Base-by-base conservation (phyloP, 2,329 filamentous ascomycete species). In the Metarhizium guizhouense region DNA sequence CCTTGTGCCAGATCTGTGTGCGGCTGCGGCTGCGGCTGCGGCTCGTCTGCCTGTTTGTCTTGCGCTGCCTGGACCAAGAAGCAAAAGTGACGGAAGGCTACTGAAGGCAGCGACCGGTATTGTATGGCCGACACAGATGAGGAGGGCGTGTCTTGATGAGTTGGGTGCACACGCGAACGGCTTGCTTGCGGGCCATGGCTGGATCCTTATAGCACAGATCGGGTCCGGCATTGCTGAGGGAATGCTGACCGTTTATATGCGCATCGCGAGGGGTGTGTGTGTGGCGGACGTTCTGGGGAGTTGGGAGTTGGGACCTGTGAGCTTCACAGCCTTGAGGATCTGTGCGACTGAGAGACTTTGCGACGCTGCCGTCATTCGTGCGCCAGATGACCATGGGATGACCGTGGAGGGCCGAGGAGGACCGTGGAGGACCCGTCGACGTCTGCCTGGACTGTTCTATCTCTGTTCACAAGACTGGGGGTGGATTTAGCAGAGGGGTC, bases 231-330 rank as follows among this genome's bases (percentile, higher is more conserved):
- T 34, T n/a, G 47, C 55, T 50, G 25, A 25, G 68, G 73, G 73
- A 75, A 72, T 68, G 65, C 62, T 67, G 66, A 64, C 63, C 72
- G 74, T 77, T 77, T 77, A 77, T 77, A 76, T 77, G 74, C 72
- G 69, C 63, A 38, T 48, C 47, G 38, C 43, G 47, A 25, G 30
- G 48, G 56, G 45, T 34, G 58, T 47, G 51, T 36, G 48, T 43
- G 48, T 11, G 32, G 32, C 32, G 43, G 40, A 14, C 40, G 4
- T 16, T 4, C 6, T 16, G 40, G 40, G 40, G 14, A 42, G 14
- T 18, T 42, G 40, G 40, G 40, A 42, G 40, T 16, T 42, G 14
- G 40, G n/a, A 6, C 11, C 14, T 16, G 40, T 13, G 30, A 16
- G n/a, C 29, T 38, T 25, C 30, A 13, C 10, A 11, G 32, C 32